Evolutionary conservation across 2,329 filamentous ascomycete species (phyloP).

Genomic region (Cladorrhinum sp.): DNA sequence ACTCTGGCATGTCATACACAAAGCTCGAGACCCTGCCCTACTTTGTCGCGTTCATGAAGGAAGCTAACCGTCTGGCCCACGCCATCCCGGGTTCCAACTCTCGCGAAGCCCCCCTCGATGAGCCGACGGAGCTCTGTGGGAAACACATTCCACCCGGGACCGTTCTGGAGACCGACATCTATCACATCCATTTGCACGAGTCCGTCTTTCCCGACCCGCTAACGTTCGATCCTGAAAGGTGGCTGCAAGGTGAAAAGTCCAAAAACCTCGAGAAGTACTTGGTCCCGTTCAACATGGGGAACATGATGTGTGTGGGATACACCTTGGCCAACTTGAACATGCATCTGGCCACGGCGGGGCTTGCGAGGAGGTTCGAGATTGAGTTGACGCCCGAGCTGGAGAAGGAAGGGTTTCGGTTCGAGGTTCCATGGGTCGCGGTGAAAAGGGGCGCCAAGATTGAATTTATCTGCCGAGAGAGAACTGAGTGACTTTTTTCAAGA

Average conservation of each 20-base stretch:
- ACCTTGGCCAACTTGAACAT: constrained; percentile 1
- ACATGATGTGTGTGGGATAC: constrained; percentile 4
- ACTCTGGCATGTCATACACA: background rate
- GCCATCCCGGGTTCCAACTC: background rate
- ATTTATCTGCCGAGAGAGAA: background rate
- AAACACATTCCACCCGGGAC: background rate
- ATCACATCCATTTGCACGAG: constrained; percentile 1
- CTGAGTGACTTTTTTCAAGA: background rate
- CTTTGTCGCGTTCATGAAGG: constrained; percentile 2
- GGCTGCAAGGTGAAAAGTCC: constrained; percentile 1
- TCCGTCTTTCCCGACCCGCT: background rate
- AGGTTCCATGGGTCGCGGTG: background rate
- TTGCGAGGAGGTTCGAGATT: constrained; percentile 2
- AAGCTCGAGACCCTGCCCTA: background rate
- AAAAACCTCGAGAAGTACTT: background rate
- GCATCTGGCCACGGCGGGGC: background rate
- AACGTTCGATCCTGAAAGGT: background rate
- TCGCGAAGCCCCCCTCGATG: background rate
- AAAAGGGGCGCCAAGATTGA: background rate
- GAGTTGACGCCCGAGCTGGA: background rate
- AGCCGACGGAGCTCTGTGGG: background rate
- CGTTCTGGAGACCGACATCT: background rate
- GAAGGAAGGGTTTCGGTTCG: constrained; percentile 1
- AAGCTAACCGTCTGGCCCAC: background rate
- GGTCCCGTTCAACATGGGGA: background rate